These are phyloP conservation scores for Puccinia polysora DNA, from an alignment of 1,284 basidiomycete genomes.

Conservation along the genomic window DNA sequence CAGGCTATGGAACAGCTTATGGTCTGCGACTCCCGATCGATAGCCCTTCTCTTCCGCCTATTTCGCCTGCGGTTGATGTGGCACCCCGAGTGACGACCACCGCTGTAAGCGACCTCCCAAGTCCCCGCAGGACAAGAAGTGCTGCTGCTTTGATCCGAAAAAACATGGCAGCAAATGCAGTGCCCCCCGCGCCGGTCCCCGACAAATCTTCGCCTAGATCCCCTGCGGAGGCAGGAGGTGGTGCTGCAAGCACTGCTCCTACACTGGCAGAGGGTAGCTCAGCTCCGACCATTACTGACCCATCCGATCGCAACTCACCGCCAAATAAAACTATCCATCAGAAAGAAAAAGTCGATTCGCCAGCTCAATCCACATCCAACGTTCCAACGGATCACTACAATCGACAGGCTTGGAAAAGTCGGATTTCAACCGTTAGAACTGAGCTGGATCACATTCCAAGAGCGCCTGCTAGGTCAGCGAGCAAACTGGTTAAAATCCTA, in stretches of 20 bases:
- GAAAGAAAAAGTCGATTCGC: neutral
- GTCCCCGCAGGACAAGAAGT: slow-evolving; percentile 21
- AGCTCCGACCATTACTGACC: neutral
- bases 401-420: slow-evolving; percentile 44
- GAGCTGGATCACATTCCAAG: slow-evolving; percentile 39
- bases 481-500: slow-evolving; percentile 35
- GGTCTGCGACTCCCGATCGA: too few species aligned
- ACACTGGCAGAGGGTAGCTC: neutral
- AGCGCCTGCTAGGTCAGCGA: slow-evolving; percentile 30
- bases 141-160: slow-evolving; percentile 7
- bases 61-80: slow-evolving; percentile 9
- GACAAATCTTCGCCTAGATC: slow-evolving; percentile 7
- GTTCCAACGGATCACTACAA: slow-evolving; percentile 28
- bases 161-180: neutral
- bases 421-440: slow-evolving; percentile 21
- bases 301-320: neutral
- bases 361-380: neutral
- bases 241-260: neutral
- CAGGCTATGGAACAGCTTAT: neutral
- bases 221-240: too few species aligned
- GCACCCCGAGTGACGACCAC: neutral
- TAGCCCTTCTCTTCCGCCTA: neutral
- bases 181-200: neutral
- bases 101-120: neutral
- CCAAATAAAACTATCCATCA: neutral